These are phyloP conservation scores for Flaveria sonorensis DNA, from an alignment of 129 eudicot genomes.

Conservation along the genomic window DNA sequence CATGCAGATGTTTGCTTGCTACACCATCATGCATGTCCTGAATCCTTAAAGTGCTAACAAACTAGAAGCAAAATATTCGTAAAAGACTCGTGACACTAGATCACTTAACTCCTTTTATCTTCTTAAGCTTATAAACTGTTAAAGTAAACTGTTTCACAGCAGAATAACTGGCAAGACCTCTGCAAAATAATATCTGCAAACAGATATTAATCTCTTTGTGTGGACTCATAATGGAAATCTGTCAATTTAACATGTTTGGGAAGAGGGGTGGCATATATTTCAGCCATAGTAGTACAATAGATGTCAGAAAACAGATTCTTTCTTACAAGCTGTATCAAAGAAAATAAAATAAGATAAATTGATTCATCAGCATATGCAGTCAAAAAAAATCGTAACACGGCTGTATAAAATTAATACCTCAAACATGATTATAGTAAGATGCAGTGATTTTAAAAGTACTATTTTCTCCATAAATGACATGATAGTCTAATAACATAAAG, in stretches of 20 bases:
- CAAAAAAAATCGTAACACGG: not conserved
- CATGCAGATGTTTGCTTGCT: not conserved
- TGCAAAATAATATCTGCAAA: not conserved
- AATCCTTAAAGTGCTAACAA: not conserved
- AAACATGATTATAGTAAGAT: not conserved
- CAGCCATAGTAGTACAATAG: not conserved
- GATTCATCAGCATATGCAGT: not conserved
- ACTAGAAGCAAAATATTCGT: not conserved
- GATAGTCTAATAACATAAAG: not conserved
- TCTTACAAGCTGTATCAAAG: not conserved
- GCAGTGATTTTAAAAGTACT: not conserved
- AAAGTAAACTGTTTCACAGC: not conserved
- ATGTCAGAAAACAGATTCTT: not conserved
- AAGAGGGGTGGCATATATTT: not conserved
- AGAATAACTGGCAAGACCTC: not conserved
- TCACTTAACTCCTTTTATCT: not conserved
- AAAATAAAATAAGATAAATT: not conserved
- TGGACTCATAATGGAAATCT: not conserved
- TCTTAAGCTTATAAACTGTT: not conserved
- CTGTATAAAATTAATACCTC: not conserved
- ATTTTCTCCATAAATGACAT: constrained; percentile 5
- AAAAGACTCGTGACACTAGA: not conserved
- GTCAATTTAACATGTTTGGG: not conserved
- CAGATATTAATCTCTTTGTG: not conserved
- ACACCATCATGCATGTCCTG: not conserved